phyloP scores from a whole-genome alignment of 805 yeast genomes.

The Candida pseudofarinosa region DNA sequence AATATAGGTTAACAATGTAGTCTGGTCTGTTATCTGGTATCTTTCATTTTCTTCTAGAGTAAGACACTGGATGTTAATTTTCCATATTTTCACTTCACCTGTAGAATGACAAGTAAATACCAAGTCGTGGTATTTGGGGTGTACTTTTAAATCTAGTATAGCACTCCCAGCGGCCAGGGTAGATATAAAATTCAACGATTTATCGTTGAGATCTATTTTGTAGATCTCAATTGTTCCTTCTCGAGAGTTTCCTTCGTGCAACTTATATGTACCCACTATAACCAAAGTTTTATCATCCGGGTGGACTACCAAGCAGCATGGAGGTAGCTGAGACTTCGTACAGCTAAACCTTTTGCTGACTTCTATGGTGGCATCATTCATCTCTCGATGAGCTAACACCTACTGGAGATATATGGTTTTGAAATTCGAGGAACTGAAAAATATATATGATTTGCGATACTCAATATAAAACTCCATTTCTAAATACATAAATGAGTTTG shows the following conservation, averaged over 20 bases:
- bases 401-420: neutral
- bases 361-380: conserved; percentile 1
- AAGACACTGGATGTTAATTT: conserved; percentile 20
- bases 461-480: too few species aligned
- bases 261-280: conserved; percentile 76
- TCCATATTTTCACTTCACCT: conserved; percentile 71
- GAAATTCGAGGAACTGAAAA: neutral
- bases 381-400: neutral
- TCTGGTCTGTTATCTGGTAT: conserved; percentile 45
- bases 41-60: conserved; percentile 10
- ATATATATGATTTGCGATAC: too few species aligned
- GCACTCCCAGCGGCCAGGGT: conserved; percentile 50
- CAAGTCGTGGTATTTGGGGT: conserved; percentile 47
- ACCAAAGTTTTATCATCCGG: conserved; percentile 46
- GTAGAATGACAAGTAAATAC: conserved; percentile 74
- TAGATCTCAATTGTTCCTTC: conserved; percentile 57
- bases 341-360: conserved; percentile 19
- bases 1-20: conserved; percentile 59
- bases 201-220: conserved; percentile 16
- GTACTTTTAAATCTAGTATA: conserved; percentile 70
- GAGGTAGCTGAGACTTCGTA: conserved; percentile 60
- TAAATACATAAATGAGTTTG: conserved; percentile 18
- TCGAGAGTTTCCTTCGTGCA: conserved; percentile 55
- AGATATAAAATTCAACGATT: conserved; percentile 11
- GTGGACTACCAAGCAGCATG: conserved; percentile 70